Evolutionary conservation across 441 rosid species (phyloP), one percentile per base, ranked within the genome.

Genomic region (Gossypium lobatum): DNA sequence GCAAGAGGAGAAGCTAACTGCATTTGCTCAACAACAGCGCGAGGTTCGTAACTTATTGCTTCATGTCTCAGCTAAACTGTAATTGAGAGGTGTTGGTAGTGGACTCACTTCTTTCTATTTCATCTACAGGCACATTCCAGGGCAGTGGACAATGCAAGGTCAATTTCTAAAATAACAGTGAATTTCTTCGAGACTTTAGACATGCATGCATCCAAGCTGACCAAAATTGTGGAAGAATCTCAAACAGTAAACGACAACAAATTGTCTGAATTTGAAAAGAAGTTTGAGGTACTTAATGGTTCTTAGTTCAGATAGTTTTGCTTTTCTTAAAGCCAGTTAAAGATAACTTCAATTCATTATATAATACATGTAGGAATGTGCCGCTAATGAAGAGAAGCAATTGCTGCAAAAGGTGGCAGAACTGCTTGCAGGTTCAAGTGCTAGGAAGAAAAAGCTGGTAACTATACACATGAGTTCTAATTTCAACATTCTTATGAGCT

Each of bases 351-450:
- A 20, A 20, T 20, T 20, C 21, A 20, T 20, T 20, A 20, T 20
- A 20, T 20, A 20, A 20, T 14, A 20, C 48, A 13, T 46, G 25
- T 74, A 74, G 77, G 77, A 74, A 74, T 74, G 65, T 55, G 64
- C 77, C 28, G 95, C 89, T 57, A 83, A 79, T 64, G 99, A 95
- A 83, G 99, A 93, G 76, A 86, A 84, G 62, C 92, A 91, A 80
- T 64, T 95, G 86, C 84, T 95, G 64, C 94, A 90, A 84, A 95
- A 92, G 79, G 88, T 95, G 73, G 97, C 98, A 18, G 97, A 88
- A 70, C 84, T 95, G 75, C 90, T 93, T 26, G 88, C 92, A 58
- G 86, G 76, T 82, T 92, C 97, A 75, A 95, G 87, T 75, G 83
- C 86, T 53, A 90, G 96, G 83, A 95, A 95, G 93, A 95, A 92